Base-by-base conservation (phyloP, 164 flowering plant genomes). In the Liquidambar formosana region DNA sequence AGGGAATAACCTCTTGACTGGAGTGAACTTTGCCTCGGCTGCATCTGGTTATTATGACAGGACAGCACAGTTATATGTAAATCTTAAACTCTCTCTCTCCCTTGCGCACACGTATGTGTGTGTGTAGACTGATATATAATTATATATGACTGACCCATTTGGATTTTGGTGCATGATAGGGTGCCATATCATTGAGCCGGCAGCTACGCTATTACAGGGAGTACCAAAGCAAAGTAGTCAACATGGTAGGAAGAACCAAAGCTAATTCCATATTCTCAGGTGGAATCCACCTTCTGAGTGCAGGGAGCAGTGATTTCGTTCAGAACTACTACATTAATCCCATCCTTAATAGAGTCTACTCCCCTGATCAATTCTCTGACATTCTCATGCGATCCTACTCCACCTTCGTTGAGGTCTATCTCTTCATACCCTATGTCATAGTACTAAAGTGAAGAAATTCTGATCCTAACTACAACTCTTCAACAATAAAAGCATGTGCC, bases 11-110 rank as follows among this genome's bases (percentile, higher is more conserved):
- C 75, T 92, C 21, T 69, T 91, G 63, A 84, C 72, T 2, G 97
- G 99, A 57, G 96, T 73, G 49, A 93, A 93, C 83, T 93, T 96
- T 70, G 99, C 99, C 6, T 91, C 98, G 0, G 97, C 85, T 69
- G 86, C 85, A 71, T 91, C 97, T 69, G 97, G 99, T 28, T 90
- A 80, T 25, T 83, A 76, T 54, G 92, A 88, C 65, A 68, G 72
- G 19, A 96, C 99, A 51, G 86, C 99, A 15, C 73, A 57, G 49
- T 51, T 88, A 70, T 89, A 83, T 77, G 98, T 95, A 86, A 79
- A 64, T 8, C 65, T n/a, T 16, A 5, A 18, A 0, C 59, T 71
- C 69, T 67, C 38, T 47, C 19, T 53, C 46, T 57, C 49, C 12
- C 43, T 5, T 38, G 8, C 14, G 5, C 1, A 5, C 38, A 59